These are phyloP conservation scores for Petunia axillaris DNA, from an alignment of 257 asterid genomes.

Conservation along the genomic window DNA sequence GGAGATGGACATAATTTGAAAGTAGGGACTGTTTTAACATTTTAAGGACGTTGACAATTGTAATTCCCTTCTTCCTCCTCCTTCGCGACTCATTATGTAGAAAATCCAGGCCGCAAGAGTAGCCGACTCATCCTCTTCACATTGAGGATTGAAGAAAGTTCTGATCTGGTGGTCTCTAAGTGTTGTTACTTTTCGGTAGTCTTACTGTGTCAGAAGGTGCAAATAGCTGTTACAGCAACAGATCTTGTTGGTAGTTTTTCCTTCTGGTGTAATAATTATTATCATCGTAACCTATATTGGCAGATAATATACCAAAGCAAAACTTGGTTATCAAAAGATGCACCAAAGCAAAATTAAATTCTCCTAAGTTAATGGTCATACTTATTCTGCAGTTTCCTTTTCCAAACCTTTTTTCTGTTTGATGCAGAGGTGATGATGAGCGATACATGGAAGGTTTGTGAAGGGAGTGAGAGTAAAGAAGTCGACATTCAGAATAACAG, in stretches of 20 bases:
- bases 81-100: not conserved
- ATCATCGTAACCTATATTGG: not conserved
- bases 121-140: not conserved
- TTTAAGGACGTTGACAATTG: not conserved
- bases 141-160: not conserved
- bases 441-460: slow-evolving; percentile 62
- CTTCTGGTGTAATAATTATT: not conserved
- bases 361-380: not conserved
- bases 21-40: not conserved
- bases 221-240: not conserved
- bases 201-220: not conserved
- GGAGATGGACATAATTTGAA: not conserved
- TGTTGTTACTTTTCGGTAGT: not conserved
- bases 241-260: not conserved
- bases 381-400: slow-evolving; percentile 16
- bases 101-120: not conserved
- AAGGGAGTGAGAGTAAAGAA: slow-evolving; percentile 84
- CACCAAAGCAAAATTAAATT: not conserved
- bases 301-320: not conserved
- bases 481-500: slow-evolving; percentile 83
- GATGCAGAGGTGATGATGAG: slow-evolving; percentile 63
- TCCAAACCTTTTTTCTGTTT: slow-evolving; percentile 31
- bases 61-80: not conserved
- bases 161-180: not conserved
- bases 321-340: not conserved